Base-by-base conservation (phyloP, 2,329 filamentous ascomycete genomes). In the Ophiostoma piceae region DNA sequence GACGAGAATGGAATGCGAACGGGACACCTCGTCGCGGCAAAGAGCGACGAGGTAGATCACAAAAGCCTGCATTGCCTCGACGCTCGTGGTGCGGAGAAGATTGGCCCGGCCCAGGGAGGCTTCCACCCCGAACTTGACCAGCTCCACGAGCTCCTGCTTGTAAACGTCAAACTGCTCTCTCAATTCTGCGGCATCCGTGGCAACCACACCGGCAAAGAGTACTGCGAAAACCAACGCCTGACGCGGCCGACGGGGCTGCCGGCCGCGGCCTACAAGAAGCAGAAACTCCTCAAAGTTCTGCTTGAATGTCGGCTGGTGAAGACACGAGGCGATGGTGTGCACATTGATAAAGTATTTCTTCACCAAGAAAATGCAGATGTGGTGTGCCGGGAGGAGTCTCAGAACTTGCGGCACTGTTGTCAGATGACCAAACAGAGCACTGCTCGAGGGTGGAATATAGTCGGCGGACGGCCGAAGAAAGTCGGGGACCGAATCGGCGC, bases 11-110 rank as follows among this genome's bases (percentile, higher is more conserved):
- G 89, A 91, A 77, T 93, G 90, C 4, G 88, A 87, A 72, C 90
- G 82, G 8, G 90, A 92, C 3, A 93, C 83, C 77, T 92, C 89
- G 26, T 85, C 85, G 69, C 90, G 83, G 74, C 90, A 92, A 16
- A 93, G 83, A 0, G 90, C 64, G 7, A 71, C 68, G 35, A 92
- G 81, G 73, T 92, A 93, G 82, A 92, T 90, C 47, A 92, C 86
- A 74, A 92, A 90, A 0, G 89, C 90, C 76, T 93, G 91, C 74
- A 94, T 81, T 0, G 88, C 91, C 77, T 92, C 89, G n/a, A 92
- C 79, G 73, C 87, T 89, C 47, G 78, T 91, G 0, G 90, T 92
- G 47, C 88, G 82, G 47, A 93, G 78, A 71, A 92, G 90, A 75
- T 91, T 89, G 3, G 90, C 89, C 75, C 87, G 87, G 54, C 84